phyloP scores from a whole-genome alignment of 306 rosid genomes.

The Quercus parvula region DNA sequence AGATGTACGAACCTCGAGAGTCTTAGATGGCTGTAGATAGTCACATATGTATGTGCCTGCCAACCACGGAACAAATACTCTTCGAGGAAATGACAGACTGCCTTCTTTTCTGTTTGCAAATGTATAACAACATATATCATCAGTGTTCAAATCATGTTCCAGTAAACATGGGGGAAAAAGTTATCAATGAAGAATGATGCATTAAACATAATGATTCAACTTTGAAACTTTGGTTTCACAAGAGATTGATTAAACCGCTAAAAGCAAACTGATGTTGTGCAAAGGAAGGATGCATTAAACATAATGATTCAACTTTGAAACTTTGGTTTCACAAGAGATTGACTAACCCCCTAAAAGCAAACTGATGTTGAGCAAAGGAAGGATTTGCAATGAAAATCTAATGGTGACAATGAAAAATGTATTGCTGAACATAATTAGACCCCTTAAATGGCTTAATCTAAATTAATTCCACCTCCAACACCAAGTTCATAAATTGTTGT shows the following conservation, averaged over 20 bases:
- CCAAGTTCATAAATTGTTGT: neutral
- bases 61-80: conserved; percentile 93
- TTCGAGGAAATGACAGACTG: conserved; percentile 73
- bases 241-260: neutral
- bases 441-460: neutral
- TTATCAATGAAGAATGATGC: neutral
- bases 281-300: neutral
- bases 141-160: neutral
- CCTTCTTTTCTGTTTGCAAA: conserved; percentile 59
- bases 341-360: neutral
- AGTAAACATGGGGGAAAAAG: neutral
- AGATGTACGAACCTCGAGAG: conserved; percentile 62
- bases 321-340: neutral
- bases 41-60: conserved; percentile 65
- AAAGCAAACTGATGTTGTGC: neutral
- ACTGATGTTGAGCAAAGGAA: neutral
- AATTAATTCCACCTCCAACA: neutral
- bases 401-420: neutral
- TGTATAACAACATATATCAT: neutral
- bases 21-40: conserved; percentile 83
- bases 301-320: neutral
- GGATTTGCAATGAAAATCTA: neutral
- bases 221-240: neutral
- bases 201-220: neutral
- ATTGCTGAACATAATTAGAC: neutral